Base-by-base conservation (phyloP, 768 basidiomycete genomes). In the Phylloporus sp. region DNA sequence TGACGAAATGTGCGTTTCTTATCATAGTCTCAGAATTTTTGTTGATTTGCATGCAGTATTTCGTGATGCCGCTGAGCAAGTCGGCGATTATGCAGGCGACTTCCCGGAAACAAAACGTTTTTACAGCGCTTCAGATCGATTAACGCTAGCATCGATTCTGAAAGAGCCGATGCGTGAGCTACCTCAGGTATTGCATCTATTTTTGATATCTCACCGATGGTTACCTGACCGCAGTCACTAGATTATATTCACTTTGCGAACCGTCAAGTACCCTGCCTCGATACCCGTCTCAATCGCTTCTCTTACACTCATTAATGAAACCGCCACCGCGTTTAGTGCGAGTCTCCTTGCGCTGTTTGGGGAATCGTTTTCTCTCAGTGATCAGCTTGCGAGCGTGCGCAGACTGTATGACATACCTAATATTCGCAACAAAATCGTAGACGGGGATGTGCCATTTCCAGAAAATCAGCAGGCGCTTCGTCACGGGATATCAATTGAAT, bases 281-380 rank as follows among this genome's bases (percentile, higher is more conserved):
- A 82, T 86, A 49, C 85, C 85, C 0, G 58, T 86, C 26, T 84
- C 84, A 3, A 71, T 87, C 4, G 82, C 83, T 5, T 85, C 84
- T 3, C 71, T 85, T 34, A 77, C 80, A 41, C 72, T 87, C 27
- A 78, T 85, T 36, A 68, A 81, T 69, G 73, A 78, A 18, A 78
- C 83, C 0, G 73, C 80, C 1, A 61, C 62, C 26, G 62, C 75
- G 22, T 87, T 91, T 61, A 76, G 76, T 9, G 45, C 64, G 12
- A 73, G 70, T 11, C 65, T 86, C 18, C 72, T 80, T 53, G 50
- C 67, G 8, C 67, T 89, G n/a, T 73, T 84, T 45, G 72, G 80
- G 24, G 73, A 81, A 55, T 78, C 81, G 0, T 77, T 74, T 38
- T 79, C 80, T 11, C 73, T 89, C 26, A 72, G 77, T 0, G 78